Evolutionary conservation across 1,139 yeast genomes (phyloP), one percentile per base, ranked within the genome.

Genomic region (Candida neerlandica): DNA sequence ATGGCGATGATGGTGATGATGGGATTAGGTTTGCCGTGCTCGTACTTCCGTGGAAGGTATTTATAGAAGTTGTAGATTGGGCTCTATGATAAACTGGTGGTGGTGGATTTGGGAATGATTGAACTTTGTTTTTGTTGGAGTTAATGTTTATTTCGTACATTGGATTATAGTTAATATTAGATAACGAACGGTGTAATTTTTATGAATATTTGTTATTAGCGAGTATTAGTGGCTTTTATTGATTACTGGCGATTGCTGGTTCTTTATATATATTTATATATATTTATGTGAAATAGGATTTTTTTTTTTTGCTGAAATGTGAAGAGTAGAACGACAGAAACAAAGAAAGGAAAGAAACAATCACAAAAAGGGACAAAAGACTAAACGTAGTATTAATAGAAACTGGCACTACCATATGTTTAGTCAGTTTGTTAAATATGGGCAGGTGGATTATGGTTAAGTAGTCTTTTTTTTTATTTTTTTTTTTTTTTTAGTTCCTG

Each of bases 31-130:
- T 37, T 4, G 41, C 12, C 6, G 41, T 21, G 14, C 41, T 37
- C 7, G 41, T 12, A 14, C 21, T 21, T 7, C 27, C 41, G 21
- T 37, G 41, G 15, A 12, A 12, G 12, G 41, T 37, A 12, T 26
- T 27, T 39, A 39, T 39, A 5, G 42, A 26, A 4, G 42, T 26
- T 6, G 42, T 26, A 5, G 42, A 39, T 39, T 39, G 42, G 11
- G 42, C 23, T 26, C 42, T 26, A 27, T 39, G 42, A 15, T 39
- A 39, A 5, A 39, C 42, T 39, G 42, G 42, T 26, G 42, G 33
- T n/a, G 42, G 42, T 26, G 42, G 42, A 16, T 37, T 19, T 23
- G 42, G 42, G 19, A 39, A 26, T n/a, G 42, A 11, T 27, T 26
- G 42, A 15, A 19, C 9, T 39, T 26, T 37, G 40, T 33, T 33